Evolutionary conservation across 73 alveolate genomes (phyloP).

Genomic region (Stentor roeselii): DNA sequence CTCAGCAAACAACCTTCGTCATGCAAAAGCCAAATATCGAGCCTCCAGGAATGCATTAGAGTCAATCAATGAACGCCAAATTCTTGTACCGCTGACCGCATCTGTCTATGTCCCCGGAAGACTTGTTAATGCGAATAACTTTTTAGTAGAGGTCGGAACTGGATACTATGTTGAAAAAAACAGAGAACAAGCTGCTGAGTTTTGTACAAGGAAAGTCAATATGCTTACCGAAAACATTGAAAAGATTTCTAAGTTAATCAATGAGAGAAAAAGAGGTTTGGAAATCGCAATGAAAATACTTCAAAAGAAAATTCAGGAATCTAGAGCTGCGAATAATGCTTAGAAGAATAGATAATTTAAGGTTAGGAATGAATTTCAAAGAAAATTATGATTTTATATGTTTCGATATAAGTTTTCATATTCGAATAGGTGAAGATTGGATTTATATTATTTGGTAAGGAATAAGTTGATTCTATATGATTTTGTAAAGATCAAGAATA

Average conservation of each 20-base stretch:
- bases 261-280: conserved; percentile 19
- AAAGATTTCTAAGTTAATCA: conserved; percentile 64
- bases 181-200: conserved; percentile 64
- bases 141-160: conserved; percentile 83
- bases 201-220: conserved; percentile 78
- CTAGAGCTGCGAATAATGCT: too few species aligned
- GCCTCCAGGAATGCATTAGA: conserved; percentile 64
- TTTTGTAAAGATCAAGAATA: too few species aligned
- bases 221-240: conserved; percentile 56
- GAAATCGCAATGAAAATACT: background rate
- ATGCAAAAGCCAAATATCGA: conserved; percentile 67
- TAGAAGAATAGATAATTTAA: too few species aligned
- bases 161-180: conserved; percentile 74
- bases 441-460: too few species aligned
- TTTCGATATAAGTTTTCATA: too few species aligned
- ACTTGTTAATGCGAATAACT: conserved; percentile 58
- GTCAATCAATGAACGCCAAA: conserved; percentile 62
- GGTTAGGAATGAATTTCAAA: too few species aligned
- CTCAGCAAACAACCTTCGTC: conserved; percentile 54
- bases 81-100: conserved; percentile 83
- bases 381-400: too few species aligned
- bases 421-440: too few species aligned
- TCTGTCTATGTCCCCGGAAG: conserved; percentile 80
- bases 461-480: too few species aligned
- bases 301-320: conserved; percentile 9